A percentile compares a stretch with the other conserved stretches of the same genome.
Conservation (phyloP, 345 rosid species). For the Psidium friedrichsthalianum region DNA sequence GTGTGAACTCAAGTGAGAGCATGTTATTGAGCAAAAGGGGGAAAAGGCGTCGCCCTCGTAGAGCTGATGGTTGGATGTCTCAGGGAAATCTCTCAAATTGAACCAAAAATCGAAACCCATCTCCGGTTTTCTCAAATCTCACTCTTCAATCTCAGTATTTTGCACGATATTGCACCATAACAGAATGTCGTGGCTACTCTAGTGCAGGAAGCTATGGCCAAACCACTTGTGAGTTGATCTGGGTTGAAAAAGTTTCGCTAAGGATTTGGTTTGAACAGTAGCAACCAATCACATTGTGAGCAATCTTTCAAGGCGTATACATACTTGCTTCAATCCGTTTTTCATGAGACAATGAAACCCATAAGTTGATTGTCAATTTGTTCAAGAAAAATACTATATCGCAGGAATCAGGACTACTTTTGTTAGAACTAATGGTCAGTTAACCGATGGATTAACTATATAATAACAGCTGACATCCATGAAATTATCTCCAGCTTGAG, state of each 20-base stretch:
- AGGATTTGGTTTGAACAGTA: background rate
- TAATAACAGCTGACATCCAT: background rate
- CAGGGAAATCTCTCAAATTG: background rate
- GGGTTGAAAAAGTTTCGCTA: background rate
- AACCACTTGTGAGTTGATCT: background rate
- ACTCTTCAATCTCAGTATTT: background rate
- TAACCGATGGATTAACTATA: background rate
- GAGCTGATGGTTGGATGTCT: background rate
- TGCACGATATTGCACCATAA: background rate
- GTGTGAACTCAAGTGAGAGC: background rate
- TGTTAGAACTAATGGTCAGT: background rate
- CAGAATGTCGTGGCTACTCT: background rate
- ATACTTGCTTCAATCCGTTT: background rate
- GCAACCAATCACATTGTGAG: background rate
- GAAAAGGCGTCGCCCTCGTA: background rate
- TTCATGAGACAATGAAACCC: background rate
- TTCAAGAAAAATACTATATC: background rate
- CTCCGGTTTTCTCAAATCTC: background rate
- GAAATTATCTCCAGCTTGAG: background rate
- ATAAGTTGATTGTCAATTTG: background rate
- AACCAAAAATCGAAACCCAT: background rate
- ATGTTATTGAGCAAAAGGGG: background rate
- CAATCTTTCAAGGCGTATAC: background rate
- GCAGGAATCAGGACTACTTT: background rate
- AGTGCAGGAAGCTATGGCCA: background rate